Evolutionary conservation across 129 eudicot genomes (phyloP), one percentile per base, ranked within the genome.

Genomic region (Artemisia tridentata): DNA sequence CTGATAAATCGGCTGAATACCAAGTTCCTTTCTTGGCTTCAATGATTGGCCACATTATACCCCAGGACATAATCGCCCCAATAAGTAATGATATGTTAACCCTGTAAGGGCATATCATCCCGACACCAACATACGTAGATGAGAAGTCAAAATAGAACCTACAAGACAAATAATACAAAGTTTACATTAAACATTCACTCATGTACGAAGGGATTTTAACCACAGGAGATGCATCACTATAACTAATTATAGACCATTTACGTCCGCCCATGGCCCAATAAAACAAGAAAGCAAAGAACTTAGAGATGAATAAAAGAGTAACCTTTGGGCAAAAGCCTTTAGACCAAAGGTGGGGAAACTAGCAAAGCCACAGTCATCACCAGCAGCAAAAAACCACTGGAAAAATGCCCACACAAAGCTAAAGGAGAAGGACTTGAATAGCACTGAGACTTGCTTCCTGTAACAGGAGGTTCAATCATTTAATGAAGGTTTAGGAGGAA

Each of bases 61-160:
- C 88, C 92, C 92, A 86, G 19, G 92, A 86, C 53, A 86, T 13
- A 7, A 84, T 84, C 12, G 88, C 88, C 19, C 92, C 92, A 23
- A 86, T 1, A 14, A 86, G 81, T 65, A 86, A 61, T 11, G 92
- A 86, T 9, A 83, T 49, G 67, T 86, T 86, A 13, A 86, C 86
- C 82, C 81, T 81, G 75, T 81, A 74, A 46, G 88, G 88, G 52
- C 88, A 84, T 12, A 86, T 81, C 92, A 86, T 83, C 18, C 92
- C 88, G 11, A 84, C 86, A 52, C 92, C 92, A 77, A 86, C 84
- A 66, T 83, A 86, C 15, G 88, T 81, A 15, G 86, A 63, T 1
- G 84, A 79, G 82, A 86, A 86, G 75, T 84, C 88, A 73, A 86
- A 86, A 56, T 83, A 86, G 79, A 86, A 86, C 71, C 91, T 86